Evolutionary conservation across 2,329 filamentous ascomycete species (phyloP).

Genomic region (Mollisiaceae sp.): DNA sequence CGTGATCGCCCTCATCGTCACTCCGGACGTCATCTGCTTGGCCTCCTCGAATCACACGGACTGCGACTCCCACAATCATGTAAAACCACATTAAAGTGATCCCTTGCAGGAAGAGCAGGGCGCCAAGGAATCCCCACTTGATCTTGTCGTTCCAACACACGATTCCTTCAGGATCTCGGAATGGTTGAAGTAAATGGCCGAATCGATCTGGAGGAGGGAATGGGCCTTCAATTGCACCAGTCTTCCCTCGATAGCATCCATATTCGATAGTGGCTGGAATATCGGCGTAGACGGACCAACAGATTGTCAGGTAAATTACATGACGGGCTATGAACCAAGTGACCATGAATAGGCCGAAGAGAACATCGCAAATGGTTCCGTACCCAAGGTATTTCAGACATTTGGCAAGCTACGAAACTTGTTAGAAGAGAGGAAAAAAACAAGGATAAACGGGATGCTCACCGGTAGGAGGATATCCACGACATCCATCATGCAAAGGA

Average conservation of each 20-base stretch:
- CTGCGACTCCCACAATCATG: conserved; percentile 84
- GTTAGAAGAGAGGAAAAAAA: conserved; percentile 1
- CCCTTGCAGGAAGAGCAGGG: conserved; percentile 78
- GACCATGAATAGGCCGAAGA: conserved; percentile 85
- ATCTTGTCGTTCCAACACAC: conserved; percentile 82
- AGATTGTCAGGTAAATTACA: conserved; percentile 76
- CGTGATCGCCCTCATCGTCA: conserved; percentile 79
- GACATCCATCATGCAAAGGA: conserved; percentile 91
- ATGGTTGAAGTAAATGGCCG: conserved; percentile 74
- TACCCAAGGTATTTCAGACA: conserved; percentile 89
- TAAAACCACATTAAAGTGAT: conserved; percentile 88
- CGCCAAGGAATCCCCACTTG: conserved; percentile 75
- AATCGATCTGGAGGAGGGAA: conserved; percentile 55
- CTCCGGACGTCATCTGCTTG: conserved; percentile 85
- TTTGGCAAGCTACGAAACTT: conserved; percentile 74
- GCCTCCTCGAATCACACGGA: conserved; percentile 76
- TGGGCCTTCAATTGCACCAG: conserved; percentile 60
- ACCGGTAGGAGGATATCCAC: conserved; percentile 89
- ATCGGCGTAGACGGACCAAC: conserved; percentile 80
- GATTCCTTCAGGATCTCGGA: conserved; percentile 70
- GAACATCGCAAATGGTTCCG: conserved; percentile 76
- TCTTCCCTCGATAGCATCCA: conserved; percentile 73
- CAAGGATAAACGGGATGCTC: conserved; percentile 44
- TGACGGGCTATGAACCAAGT: conserved; percentile 87
- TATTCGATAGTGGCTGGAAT: conserved; percentile 64